A percentile compares a stretch with the other conserved stretches of the same genome.
These are phyloP conservation scores for Saussurea involucrata DNA, from an alignment of 129 eudicot genomes.

Conservation along the genomic window DNA sequence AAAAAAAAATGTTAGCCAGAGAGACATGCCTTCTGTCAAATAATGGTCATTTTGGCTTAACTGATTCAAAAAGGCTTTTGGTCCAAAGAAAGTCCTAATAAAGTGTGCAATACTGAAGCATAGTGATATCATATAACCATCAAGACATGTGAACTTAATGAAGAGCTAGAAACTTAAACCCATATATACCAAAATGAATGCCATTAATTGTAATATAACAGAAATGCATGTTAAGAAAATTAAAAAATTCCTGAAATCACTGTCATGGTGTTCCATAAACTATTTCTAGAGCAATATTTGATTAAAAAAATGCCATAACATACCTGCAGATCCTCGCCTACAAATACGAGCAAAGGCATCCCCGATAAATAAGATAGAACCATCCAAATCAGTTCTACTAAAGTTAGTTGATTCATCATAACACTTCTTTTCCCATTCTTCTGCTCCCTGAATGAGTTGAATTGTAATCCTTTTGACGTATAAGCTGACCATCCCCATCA, in stretches of 20 bases:
- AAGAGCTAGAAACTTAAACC: neutral
- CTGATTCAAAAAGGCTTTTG: neutral
- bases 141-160: neutral
- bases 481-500: conserved; percentile 48
- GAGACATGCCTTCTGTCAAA: neutral
- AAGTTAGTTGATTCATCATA: conserved; percentile 15
- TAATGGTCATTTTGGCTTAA: neutral
- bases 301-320: conserved; percentile 9
- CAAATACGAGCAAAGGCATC: conserved; percentile 77
- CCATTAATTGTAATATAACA: neutral
- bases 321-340: conserved; percentile 95
- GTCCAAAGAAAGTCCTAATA: neutral
- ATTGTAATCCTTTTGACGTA: conserved; percentile 60
- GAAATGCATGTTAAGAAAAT: neutral
- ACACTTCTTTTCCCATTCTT: conserved; percentile 45
- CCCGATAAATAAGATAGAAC: conserved; percentile 53
- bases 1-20: neutral
- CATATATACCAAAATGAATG: neutral
- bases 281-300: neutral
- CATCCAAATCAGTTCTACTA: conserved; percentile 31
- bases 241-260: neutral
- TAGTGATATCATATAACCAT: neutral
- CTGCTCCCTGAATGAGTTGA: conserved; percentile 71
- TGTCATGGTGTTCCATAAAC: neutral
- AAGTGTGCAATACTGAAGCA: neutral